These are phyloP conservation scores for Pseudogymnoascus sp. DNA, from an alignment of 2,329 filamentous ascomycete species.

Conservation along the genomic window DNA sequence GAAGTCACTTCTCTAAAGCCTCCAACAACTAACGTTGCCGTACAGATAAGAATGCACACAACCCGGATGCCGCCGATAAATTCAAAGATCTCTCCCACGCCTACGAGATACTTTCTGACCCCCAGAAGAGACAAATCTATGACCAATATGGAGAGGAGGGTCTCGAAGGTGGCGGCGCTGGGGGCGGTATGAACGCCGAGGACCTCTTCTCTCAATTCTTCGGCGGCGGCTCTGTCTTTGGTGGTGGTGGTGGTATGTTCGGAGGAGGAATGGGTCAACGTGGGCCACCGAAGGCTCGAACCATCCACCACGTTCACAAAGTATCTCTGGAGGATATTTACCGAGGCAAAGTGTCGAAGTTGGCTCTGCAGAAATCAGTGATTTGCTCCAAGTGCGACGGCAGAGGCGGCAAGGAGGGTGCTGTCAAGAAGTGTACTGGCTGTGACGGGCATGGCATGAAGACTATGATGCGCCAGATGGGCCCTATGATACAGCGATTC, in stretches of 20 bases:
- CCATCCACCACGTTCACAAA: constrained; percentile 97
- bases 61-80: constrained; percentile 88
- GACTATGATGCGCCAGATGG: constrained; percentile 99
- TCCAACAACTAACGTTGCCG: constrained; percentile 13
- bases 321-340: constrained; percentile 97
- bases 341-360: constrained; percentile 93
- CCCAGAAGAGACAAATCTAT: constrained; percentile 85
- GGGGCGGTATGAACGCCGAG: constrained; percentile 85
- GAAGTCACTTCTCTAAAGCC: constrained; percentile 10
- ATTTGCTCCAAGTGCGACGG: constrained; percentile 94
- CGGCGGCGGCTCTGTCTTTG: constrained; percentile 57
- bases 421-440: constrained; percentile 85
- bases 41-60: constrained; percentile 90
- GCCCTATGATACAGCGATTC: constrained; percentile 99
- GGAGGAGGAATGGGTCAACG: constrained; percentile 67
- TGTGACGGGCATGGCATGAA: constrained; percentile 97
- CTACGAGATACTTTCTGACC: constrained; percentile 88
- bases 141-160: constrained; percentile 98
- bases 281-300: constrained; percentile 81
- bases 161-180: constrained; percentile 76
- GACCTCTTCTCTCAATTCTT: constrained; percentile 98
- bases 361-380: constrained; percentile 93
- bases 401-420: constrained; percentile 91
- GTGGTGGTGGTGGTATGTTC: constrained; percentile 67
- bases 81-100: constrained; percentile 97